Evolutionary conservation across 306 rosid genomes (phyloP), one percentile per base, ranked within the genome.

Genomic region (Acacia confusa): DNA sequence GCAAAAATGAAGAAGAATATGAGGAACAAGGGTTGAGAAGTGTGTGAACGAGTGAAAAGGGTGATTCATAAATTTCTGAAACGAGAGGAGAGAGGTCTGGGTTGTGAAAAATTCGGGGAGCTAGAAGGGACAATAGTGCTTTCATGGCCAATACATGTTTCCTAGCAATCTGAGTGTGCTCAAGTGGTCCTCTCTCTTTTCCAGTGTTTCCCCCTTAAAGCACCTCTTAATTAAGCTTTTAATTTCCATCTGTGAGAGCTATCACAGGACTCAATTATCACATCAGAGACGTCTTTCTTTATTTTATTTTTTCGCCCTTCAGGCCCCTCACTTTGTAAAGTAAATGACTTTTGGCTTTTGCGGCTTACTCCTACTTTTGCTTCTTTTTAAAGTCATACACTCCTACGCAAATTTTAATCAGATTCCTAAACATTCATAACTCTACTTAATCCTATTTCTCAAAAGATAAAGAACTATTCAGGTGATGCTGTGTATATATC

Each of bases 291-390:
- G 19, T 36, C 28, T 0, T 17, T 34, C 1, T 36, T 19, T 7
- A 22, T 68, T 53, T 73, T 66, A 43, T n/a, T 22, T 19, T 52
- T 27, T 55, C 32, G 50, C 75, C 52, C 15, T 15, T 9, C 47
- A 55, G 80, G 58, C 80, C 83, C 75, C 78, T 55, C 75, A 66
- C 90, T 86, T 82, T 84, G 77, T 20, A 83, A 85, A 86, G 91
- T 34, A 52, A 65, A 0, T 7, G 57, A 22, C 90, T 90, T 90
- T 90, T 88, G 88, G 30, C 90, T 90, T 90, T 90, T 88, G 90
- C 85, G 87, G 79, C 90, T 77, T 75, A 19, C 34, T 78, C 45
- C 40, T 36, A 5, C 40, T 67, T 87, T 85, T 75, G 7, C 78
- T 52, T 61, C 50, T 44, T 86, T 79, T 66, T 38, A 72, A 85